Conservation (phyloP, 768 basidiomycete species). For the Boletus rubescentipes region DNA sequence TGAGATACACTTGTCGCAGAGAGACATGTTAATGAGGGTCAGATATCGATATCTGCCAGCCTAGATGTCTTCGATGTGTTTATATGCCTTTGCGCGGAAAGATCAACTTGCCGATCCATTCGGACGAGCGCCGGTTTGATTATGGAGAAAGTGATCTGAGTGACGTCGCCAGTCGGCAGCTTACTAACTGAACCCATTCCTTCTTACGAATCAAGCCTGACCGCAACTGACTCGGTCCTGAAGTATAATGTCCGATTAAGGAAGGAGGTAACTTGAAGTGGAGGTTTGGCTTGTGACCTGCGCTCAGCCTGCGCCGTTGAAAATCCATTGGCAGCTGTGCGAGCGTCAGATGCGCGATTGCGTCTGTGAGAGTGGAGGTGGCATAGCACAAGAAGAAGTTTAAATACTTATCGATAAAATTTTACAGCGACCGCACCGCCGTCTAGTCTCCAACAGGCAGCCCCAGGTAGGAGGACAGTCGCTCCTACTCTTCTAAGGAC, state of each 20-base stretch:
- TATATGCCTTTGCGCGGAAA: constrained; percentile 11
- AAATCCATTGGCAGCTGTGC: neutral
- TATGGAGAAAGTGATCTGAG: neutral
- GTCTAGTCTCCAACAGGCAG: too few species aligned
- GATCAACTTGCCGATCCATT: neutral
- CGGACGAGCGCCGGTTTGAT: neutral
- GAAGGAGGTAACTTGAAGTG: too few species aligned
- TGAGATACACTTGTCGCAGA: constrained; percentile 55
- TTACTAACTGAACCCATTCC: neutral
- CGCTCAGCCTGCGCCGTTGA: too few species aligned
- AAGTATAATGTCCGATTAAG: neutral
- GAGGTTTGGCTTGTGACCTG: neutral
- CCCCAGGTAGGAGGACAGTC: too few species aligned
- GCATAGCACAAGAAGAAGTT: too few species aligned
- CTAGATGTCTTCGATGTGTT: neutral
- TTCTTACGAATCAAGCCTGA: neutral
- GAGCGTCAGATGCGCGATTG: neutral
- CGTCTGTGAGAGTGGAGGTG: too few species aligned
- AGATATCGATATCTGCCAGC: neutral
- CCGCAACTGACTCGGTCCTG: too few species aligned
- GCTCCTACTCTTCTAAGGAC: too few species aligned
- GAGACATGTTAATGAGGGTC: constrained; percentile 41
- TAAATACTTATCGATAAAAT: too few species aligned
- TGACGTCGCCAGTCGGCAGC: neutral
- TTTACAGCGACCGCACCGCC: too few species aligned